Evolutionary conservation across 2,329 filamentous ascomycete species (phyloP), one percentile per base, ranked within the genome.

Genomic region (Hypoxylon sp.): DNA sequence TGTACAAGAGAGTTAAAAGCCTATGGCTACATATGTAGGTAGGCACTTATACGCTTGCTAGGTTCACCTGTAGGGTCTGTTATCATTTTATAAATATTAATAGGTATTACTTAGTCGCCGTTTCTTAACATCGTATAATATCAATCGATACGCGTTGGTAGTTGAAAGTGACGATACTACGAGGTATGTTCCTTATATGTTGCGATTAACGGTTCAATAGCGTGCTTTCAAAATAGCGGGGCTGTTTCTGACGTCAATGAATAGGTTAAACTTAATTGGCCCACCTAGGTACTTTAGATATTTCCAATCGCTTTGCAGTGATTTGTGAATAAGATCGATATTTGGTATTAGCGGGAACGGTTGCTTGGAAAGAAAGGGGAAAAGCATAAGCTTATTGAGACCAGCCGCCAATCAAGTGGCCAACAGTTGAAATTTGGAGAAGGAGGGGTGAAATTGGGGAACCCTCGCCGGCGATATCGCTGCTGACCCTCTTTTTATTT

Each of bases 401-500:
- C 13, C 53, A 58, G 13, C 13, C 21, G 53, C 2, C 28, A 25
- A 28, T 2, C 19, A 49, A 10, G 9, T 41, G 50, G 6, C 32
- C 19, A 2, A 1, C 56, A 59, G 41, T 25, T 58, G 52, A 11
- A 46, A 63, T 23, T 62, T 55, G 64, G 67, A 56, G 63, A 64
- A 64, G 36, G 60, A 46, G 65, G 67, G 60, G 60, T 38, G 32
- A 36, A 51, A 45, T 60, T 60, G 32, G 60, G 34, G 56, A 43
- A 38, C 32, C 23, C 32, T 21, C 45, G 36, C 19, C 43, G 56
- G 64, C 65, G 64, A 68, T 65, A 65, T 68, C 64, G 65, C 67
- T 58, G 61, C 58, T 65, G 58, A 60, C 55, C 61, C 55, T 63
- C 55, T 65, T 60, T 60, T 38, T 46, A 48, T 68, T 66, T 59